These are phyloP conservation scores for Colletotrichum lentis DNA, from an alignment of 2,329 filamentous ascomycete genomes.

Conservation along the genomic window DNA sequence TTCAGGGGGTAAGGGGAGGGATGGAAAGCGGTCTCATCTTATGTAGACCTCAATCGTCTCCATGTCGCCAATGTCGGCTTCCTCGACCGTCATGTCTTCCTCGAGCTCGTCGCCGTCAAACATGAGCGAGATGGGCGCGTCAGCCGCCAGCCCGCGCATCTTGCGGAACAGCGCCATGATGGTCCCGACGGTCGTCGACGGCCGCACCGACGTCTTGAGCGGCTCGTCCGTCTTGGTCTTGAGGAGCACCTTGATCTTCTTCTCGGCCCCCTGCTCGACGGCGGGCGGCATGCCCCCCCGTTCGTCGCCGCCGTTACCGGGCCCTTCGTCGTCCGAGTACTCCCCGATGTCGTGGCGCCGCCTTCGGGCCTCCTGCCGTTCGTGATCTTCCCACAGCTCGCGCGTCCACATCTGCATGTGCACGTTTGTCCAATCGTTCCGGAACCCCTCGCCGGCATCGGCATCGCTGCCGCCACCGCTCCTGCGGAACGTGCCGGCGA, in stretches of 20 bases:
- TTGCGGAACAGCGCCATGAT: slow-evolving; percentile 70
- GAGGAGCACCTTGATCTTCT: slow-evolving; percentile 61
- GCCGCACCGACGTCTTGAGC: slow-evolving; percentile 60
- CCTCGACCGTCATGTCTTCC: slow-evolving; percentile 65
- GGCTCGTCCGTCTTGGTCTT: slow-evolving; percentile 61
- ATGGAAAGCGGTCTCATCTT: slow-evolving; percentile 41
- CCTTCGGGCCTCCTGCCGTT: slow-evolving; percentile 58
- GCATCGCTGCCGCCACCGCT: slow-evolving; percentile 47
- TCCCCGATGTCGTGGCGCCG: slow-evolving; percentile 55
- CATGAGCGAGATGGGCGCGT: slow-evolving; percentile 66
- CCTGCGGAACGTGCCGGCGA: slow-evolving; percentile 56
- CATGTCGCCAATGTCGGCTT: slow-evolving; percentile 77
- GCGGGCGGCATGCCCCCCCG: slow-evolving; percentile 18
- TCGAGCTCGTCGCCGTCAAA: slow-evolving; percentile 81
- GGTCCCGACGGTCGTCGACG: slow-evolving; percentile 66
- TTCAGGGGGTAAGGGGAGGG: not conserved
- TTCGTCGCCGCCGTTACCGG: slow-evolving; percentile 36
- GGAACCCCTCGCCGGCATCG: slow-evolving; percentile 53
- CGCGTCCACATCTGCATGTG: slow-evolving; percentile 81
- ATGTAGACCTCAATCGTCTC: slow-evolving; percentile 80
- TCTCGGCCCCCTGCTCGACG: slow-evolving; percentile 41
- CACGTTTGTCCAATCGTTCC: slow-evolving; percentile 65
- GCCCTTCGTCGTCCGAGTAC: slow-evolving; percentile 46
- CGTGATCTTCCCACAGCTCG: slow-evolving; percentile 62
- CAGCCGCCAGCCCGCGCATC: slow-evolving; percentile 58